Evolutionary conservation across 768 basidiomycete genomes (phyloP).

Genomic region (Tricholoma sp.): DNA sequence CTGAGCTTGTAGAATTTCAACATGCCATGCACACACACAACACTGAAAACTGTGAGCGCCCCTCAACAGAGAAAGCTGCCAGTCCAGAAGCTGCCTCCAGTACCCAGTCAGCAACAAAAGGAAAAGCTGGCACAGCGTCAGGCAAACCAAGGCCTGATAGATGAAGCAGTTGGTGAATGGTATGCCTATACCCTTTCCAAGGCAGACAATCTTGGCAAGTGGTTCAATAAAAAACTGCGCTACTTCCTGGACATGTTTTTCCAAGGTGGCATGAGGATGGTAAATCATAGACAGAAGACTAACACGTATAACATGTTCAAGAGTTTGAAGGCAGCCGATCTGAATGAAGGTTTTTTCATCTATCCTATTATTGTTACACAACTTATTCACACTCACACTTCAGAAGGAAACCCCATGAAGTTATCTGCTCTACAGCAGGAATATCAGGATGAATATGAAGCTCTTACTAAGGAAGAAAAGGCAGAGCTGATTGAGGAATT

Average conservation of each 20-base stretch:
- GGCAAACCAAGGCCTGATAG: background rate
- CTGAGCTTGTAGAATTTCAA: background rate
- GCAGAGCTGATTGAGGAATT: too few relatives aligned
- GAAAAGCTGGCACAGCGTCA: background rate
- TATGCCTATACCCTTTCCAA: background rate
- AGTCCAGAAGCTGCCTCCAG: background rate
- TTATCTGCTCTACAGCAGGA: too few relatives aligned
- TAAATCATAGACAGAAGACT: background rate
- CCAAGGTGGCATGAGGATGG: background rate
- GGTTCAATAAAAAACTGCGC: background rate
- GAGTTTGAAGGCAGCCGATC: too few relatives aligned
- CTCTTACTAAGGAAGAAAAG: too few relatives aligned
- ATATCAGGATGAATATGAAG: too few relatives aligned
- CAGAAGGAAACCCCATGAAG: too few relatives aligned
- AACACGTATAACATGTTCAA: too few relatives aligned
- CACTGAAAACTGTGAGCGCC: background rate
- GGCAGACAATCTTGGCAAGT: background rate
- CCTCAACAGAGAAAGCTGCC: background rate
- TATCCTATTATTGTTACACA: too few relatives aligned
- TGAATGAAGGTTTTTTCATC: too few relatives aligned
- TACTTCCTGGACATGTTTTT: background rate
- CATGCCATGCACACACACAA: background rate
- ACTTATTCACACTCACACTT: too few relatives aligned
- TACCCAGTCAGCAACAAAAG: background rate
- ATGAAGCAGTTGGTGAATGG: background rate